These are phyloP conservation scores for Reticulascus tulasneorum DNA, from an alignment of 2,329 filamentous ascomycete genomes.

Conservation along the genomic window DNA sequence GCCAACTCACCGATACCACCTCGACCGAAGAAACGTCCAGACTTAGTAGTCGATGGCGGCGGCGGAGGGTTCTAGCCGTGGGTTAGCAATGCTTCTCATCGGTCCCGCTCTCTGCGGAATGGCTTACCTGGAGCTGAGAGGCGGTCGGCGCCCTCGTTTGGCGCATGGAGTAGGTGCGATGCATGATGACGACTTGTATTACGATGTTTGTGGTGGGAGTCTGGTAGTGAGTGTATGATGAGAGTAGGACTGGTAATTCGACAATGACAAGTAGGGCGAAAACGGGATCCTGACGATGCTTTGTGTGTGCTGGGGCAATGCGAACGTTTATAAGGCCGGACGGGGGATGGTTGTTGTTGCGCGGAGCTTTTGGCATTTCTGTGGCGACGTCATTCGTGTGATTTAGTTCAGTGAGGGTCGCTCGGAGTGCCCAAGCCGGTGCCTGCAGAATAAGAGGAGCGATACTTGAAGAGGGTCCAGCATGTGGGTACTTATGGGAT, in stretches of 20 bases:
- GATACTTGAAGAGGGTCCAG: too few species aligned
- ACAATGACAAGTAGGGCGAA: conserved; percentile 3
- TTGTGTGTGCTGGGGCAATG: conserved; percentile 2
- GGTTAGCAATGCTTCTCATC: neutral
- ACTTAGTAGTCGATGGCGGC: conserved; percentile 86
- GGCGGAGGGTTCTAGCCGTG: conserved; percentile 93
- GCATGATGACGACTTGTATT: conserved; percentile 56
- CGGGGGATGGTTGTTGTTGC: neutral
- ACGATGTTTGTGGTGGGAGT: neutral
- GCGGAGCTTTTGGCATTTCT: neutral
- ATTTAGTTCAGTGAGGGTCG: conserved; percentile 11
- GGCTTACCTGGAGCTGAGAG: conserved; percentile 61
- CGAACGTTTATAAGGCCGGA: conserved; percentile 4
- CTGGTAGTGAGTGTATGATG: neutral
- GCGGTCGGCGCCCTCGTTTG: conserved; percentile 93
- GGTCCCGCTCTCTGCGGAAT: neutral
- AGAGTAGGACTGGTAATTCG: neutral
- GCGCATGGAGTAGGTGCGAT: conserved; percentile 99
- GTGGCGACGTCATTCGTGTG: conserved; percentile 15
- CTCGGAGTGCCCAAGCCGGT: neutral
- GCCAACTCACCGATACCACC: conserved; percentile 72
- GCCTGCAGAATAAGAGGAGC: too few species aligned
- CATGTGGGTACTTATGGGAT: too few species aligned
- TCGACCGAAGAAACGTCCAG: conserved; percentile 82
- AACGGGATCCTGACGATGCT: neutral